These are phyloP conservation scores for Aphanomyces stellatus DNA, from an alignment of 352 stramenopile species.

Conservation along the genomic window DNA sequence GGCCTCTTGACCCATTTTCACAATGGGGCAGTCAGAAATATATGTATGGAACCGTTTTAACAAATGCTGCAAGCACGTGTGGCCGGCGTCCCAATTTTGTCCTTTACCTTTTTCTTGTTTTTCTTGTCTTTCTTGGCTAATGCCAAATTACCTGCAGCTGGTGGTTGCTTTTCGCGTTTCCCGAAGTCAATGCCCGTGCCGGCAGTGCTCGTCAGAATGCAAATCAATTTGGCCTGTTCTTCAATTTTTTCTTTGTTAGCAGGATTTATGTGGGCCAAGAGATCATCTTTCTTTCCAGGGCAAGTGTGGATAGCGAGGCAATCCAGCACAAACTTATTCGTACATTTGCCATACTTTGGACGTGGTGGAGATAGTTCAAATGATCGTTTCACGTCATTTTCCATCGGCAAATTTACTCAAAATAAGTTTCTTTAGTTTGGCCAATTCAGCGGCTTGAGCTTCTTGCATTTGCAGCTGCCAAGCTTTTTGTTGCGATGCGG, in stretches of 20 bases:
- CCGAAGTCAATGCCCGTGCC: not conserved
- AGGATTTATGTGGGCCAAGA: not conserved
- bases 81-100: not conserved
- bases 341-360: not conserved
- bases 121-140: not conserved
- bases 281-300: not conserved
- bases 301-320: not conserved
- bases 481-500: not conserved
- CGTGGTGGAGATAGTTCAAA: not conserved
- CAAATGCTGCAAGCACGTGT: not conserved
- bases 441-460: not conserved
- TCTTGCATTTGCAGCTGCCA: not conserved
- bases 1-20: not conserved
- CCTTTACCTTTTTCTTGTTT: not conserved
- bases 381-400: not conserved
- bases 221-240: not conserved
- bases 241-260: not conserved
- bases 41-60: not conserved
- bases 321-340: not conserved
- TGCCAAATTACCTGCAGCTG: not conserved
- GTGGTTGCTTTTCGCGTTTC: not conserved
- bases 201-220: not conserved
- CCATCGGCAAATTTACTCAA: not conserved
- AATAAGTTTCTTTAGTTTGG: not conserved
- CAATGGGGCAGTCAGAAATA: not conserved